phyloP scores from a whole-genome alignment of 495 filamentous ascomycete species.

The Pyrenopolyporus hunteri region DNA sequence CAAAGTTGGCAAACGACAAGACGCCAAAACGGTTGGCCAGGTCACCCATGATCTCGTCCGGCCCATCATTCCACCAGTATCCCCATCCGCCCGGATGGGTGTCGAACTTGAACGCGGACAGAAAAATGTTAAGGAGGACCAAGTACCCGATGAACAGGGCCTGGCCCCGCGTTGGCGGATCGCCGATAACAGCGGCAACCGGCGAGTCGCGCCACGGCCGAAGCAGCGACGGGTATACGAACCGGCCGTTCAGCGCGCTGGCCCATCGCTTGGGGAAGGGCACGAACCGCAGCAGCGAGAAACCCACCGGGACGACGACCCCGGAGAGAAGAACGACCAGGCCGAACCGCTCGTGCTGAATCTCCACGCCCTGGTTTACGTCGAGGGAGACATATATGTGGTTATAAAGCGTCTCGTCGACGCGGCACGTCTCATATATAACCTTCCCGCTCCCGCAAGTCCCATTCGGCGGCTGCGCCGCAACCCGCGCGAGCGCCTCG shows the following conservation, averaged over 20 bases:
- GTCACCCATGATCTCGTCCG: slow-evolving; percentile 45
- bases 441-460: neutral
- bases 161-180: slow-evolving; percentile 49
- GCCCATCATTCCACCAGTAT: slow-evolving; percentile 30
- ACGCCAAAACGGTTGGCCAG: slow-evolving; percentile 47
- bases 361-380: neutral
- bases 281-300: slow-evolving; percentile 30
- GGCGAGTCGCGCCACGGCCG: slow-evolving; percentile 2
- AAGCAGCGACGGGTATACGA: slow-evolving; percentile 15
- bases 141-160: slow-evolving; percentile 45
- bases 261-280: slow-evolving; percentile 20
- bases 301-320: slow-evolving; percentile 27
- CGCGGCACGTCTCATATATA: neutral
- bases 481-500: slow-evolving; percentile 4
- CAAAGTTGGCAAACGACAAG: slow-evolving; percentile 37
- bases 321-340: slow-evolving; percentile 15
- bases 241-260: neutral
- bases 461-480: neutral
- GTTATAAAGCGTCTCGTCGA: neutral
- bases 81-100: slow-evolving; percentile 29
- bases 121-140: slow-evolving; percentile 48
- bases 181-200: slow-evolving; percentile 30
- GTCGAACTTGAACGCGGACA: slow-evolving; percentile 42
- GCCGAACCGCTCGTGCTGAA: slow-evolving; percentile 1
- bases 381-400: neutral